phyloP scores from a whole-genome alignment of 192 early-diverging fungal species.

The Phycomyces blakesleeanus region DNA sequence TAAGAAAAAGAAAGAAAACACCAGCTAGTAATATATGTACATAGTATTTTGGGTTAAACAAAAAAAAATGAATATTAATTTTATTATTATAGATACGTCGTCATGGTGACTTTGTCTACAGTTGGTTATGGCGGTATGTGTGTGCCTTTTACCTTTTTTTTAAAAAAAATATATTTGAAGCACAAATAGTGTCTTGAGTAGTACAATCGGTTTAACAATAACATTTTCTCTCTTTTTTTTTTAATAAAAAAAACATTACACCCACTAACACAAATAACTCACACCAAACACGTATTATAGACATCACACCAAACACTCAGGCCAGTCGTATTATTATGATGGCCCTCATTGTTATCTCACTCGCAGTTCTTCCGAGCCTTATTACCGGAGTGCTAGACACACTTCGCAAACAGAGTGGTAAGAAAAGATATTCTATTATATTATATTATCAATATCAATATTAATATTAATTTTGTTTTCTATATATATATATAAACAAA shows the following conservation, averaged over 20 bases:
- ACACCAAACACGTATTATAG: too few relatives aligned
- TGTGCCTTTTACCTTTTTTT: not conserved
- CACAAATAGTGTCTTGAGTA: not conserved
- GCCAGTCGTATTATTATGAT: conserved; percentile 53
- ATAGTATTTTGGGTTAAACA: too few relatives aligned
- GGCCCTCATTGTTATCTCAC: conserved; percentile 49
- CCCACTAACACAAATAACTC: too few relatives aligned
- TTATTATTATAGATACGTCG: conserved; percentile 46
- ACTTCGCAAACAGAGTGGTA: conserved; percentile 25
- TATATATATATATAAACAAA: too few relatives aligned
- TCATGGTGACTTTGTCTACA: conserved; percentile 60
- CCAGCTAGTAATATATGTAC: too few relatives aligned
- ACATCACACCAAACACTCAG: conserved; percentile 53
- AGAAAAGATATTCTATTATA: too few relatives aligned
- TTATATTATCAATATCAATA: not conserved
- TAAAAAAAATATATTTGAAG: not conserved
- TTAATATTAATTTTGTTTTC: too few relatives aligned
- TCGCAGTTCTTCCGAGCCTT: conserved; percentile 55
- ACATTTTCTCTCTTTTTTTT: too few relatives aligned
- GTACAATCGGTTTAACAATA: too few relatives aligned
- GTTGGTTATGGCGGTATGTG: conserved; percentile 59
- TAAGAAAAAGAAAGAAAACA: not conserved
- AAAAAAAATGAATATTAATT: conserved; percentile 43
- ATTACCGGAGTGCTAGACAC: conserved; percentile 42
- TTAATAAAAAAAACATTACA: too few relatives aligned